phyloP scores from a whole-genome alignment of 1,284 basidiomycete species.

The Irpex sp. region DNA sequence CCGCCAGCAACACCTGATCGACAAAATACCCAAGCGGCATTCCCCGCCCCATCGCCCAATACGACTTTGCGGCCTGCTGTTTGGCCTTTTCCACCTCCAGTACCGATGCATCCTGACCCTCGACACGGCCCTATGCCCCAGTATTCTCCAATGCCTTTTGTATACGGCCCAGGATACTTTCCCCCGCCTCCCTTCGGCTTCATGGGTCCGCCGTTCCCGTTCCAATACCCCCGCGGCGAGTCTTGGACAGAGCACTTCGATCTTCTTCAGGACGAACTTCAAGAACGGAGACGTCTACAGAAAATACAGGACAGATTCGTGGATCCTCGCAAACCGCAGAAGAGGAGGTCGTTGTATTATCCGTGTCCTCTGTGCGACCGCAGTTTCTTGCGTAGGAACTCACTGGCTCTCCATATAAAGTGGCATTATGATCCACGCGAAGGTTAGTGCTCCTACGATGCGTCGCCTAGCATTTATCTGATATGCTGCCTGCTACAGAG shows the following conservation, averaged over 20 bases:
- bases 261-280: not conserved
- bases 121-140: not conserved
- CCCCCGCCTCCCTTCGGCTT: not conserved
- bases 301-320: not conserved
- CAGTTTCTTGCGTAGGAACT: constrained; percentile 4
- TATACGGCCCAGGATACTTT: not conserved
- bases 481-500: too few relatives aligned
- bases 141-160: not conserved
- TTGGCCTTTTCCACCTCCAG: not conserved
- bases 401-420: constrained; percentile 10
- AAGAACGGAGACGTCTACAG: not conserved
- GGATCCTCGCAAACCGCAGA: not conserved
- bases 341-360: not conserved
- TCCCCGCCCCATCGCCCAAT: not conserved
- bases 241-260: not conserved
- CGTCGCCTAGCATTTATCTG: not conserved
- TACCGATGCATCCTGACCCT: not conserved
- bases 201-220: not conserved
- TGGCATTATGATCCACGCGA: constrained; percentile 6
- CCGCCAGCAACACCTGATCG: not conserved
- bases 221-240: not conserved
- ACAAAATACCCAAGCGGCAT: not conserved
- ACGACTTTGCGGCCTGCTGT: not conserved
- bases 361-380: constrained; percentile 7
- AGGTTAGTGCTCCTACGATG: not conserved